Evolutionary conservation across 2,329 filamentous ascomycete species (phyloP), one percentile per base, ranked within the genome.

Genomic region (Fonsecaea multimorphosa): DNA sequence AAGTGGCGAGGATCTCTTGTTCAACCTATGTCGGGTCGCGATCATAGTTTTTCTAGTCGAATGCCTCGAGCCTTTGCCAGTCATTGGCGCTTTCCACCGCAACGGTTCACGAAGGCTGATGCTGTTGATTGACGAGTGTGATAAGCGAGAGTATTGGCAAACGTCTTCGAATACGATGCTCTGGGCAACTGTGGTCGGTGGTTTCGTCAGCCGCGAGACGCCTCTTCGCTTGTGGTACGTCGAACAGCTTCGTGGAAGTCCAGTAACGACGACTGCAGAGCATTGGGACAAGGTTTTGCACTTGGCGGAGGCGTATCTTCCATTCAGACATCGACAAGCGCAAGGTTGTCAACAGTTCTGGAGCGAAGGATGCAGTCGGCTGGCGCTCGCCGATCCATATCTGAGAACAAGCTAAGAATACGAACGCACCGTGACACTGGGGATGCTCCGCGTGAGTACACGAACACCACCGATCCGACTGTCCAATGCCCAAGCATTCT

Each of bases 121-220:
- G 61, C 52, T 67, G 4, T 62, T 73, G 9, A 68, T 80, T 9
- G 53, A 72, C 12, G 63, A 72, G 16, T 70, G 72, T 5, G 68
- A 69, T 16, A 63, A 72, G 1, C 62, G 67, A 0, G 56, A 55
- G 2, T 54, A 73, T 12, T 78, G 76, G 76, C 62, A 68, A 1
- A 67, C 69, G 1, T 68, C 69, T 3, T 58, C 70, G 11, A 71
- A 67, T 24, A 65, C 72, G 24, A 67, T 79, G 2, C 58, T 78
- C 14, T 80, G 78, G 78, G 67, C 74, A 3, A 64, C 79, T 11
- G 71, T 72, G 0, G 68, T 79, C 1, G 77, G 76, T 3, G 77
- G 75, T 14, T 78, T 79, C 27, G 75, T 78, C 1, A 75, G 77
- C 34, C 58, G 63, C 12, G 53, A 57, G 11, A 61, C 58, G 11